phyloP scores from a whole-genome alignment of 805 yeast species.

The Myxozyma lipomycoides region DNA sequence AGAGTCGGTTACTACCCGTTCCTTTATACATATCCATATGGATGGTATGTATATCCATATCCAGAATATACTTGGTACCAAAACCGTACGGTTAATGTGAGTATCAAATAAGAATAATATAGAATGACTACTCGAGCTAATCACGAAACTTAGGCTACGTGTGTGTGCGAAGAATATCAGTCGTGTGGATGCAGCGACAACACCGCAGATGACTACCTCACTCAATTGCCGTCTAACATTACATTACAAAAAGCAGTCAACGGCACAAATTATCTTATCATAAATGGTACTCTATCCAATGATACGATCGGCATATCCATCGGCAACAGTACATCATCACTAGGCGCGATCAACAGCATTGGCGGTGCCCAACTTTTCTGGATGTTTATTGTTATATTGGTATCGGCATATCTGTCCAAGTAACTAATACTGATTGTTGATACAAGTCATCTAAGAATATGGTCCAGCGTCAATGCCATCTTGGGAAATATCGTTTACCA shows the following conservation, averaged over 20 bases:
- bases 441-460: not conserved
- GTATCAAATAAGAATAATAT: not conserved
- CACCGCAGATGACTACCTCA: slow-evolving; percentile 8
- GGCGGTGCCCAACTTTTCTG: not conserved
- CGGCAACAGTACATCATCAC: not conserved
- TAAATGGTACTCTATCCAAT: slow-evolving; percentile 19
- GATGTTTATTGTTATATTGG: not conserved
- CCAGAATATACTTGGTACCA: slow-evolving; percentile 4
- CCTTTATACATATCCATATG: slow-evolving; percentile 11
- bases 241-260: slow-evolving; percentile 2
- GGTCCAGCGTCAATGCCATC: no score
- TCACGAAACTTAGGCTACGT: not conserved
- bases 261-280: slow-evolving; percentile 10
- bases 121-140: not conserved
- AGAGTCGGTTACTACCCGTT: not conserved
- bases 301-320: slow-evolving; percentile 21
- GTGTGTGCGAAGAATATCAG: slow-evolving; percentile 14
- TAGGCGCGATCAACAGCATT: not conserved
- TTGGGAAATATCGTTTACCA: no score
- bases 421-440: not conserved
- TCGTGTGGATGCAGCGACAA: slow-evolving; percentile 19
- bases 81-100: slow-evolving; percentile 8
- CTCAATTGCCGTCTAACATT: slow-evolving; percentile 8
- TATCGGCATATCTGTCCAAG: not conserved
- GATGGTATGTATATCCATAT: slow-evolving; percentile 14